Base-by-base conservation (phyloP, 805 yeast genomes). In the Priceomyces carsonii region DNA sequence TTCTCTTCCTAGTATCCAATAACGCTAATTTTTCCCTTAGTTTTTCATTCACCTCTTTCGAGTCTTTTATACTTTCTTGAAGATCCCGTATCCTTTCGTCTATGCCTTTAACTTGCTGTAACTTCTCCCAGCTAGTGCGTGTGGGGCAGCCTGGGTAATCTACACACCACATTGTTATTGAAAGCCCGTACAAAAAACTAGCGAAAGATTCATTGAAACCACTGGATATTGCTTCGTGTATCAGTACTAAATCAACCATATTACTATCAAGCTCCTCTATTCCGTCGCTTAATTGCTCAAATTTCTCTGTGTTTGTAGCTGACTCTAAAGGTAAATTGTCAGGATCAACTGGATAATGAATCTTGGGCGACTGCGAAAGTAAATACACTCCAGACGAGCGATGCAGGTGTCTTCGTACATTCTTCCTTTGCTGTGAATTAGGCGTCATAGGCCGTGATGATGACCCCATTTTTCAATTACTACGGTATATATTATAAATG, bases 131-230 rank as follows among this genome's bases (percentile, higher is more conserved):
- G 16, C 52, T 59, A 16, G 53, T 57, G 32, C 48, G 49, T 8
- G 66, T 55, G 8, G 72, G 72, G 30, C 64, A 53, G 1, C 64
- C 66, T 1, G 69, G 71, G 48, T 85, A 85, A 50, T 85, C 89
- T 18, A 84, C 84, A 59, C 95, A 85, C 82, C 93, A 88, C 42
- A 95, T 90, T 50, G 89, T 87, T 58, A 87, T 79, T 53, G 83
- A 78, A 32, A 88, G 60, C 1, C 96, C 95, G 50, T 85, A 86
- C 34, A 88, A 54, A 36, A 88, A 80, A 25, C 90, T 69, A 1
- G 86, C 80, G 48, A 89, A 77, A 2, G 87, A 76, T 57, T 88
- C 96, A 53, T 87, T 87, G 57, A 89, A 82, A 17, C 60, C 59
- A 18, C 69, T 64, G 3, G 72, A 69, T 14, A 89, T 59, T 5